phyloP scores from a whole-genome alignment of 305 asterid genomes.

The Solanum hybrid region DNA sequence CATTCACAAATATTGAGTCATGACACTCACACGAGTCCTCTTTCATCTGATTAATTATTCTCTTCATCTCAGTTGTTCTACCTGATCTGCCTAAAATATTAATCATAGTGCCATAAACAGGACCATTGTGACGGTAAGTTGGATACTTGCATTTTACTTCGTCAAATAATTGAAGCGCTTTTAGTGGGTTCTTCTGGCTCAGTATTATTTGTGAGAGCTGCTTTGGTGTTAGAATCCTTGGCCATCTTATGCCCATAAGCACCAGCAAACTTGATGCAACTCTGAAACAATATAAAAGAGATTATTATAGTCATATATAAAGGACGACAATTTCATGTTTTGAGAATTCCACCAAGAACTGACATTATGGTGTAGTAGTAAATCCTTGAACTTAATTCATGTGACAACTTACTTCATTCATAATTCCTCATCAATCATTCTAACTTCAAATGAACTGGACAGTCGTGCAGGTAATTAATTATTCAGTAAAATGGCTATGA shows the following conservation, averaged over 20 bases:
- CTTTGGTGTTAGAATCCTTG: slow-evolving; percentile 47
- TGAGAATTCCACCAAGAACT: neutral
- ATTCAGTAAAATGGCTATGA: neutral
- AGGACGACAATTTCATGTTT: neutral
- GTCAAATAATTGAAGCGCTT: slow-evolving; percentile 61
- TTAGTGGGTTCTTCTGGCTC: slow-evolving; percentile 66
- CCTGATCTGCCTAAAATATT: slow-evolving; percentile 48
- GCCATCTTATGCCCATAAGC: slow-evolving; percentile 62
- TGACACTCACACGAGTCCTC: slow-evolving; percentile 66
- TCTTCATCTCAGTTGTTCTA: slow-evolving; percentile 47
- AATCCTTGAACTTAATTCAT: neutral
- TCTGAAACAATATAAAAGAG: neutral
- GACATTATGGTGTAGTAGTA: neutral
- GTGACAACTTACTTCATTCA: neutral
- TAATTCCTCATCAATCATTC: neutral
- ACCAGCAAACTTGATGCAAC: neutral
- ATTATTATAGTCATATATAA: neutral
- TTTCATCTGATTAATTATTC: slow-evolving; percentile 47
- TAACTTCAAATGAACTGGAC: neutral
- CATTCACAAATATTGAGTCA: slow-evolving; percentile 50
- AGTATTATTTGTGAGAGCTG: slow-evolving; percentile 59
- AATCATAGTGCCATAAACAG: slow-evolving; percentile 58
- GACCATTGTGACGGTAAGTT: slow-evolving; percentile 55
- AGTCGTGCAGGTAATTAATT: neutral
- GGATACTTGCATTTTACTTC: slow-evolving; percentile 49